phyloP scores from a whole-genome alignment of 2,329 filamentous ascomycete genomes.

The Venturia pyrina region DNA sequence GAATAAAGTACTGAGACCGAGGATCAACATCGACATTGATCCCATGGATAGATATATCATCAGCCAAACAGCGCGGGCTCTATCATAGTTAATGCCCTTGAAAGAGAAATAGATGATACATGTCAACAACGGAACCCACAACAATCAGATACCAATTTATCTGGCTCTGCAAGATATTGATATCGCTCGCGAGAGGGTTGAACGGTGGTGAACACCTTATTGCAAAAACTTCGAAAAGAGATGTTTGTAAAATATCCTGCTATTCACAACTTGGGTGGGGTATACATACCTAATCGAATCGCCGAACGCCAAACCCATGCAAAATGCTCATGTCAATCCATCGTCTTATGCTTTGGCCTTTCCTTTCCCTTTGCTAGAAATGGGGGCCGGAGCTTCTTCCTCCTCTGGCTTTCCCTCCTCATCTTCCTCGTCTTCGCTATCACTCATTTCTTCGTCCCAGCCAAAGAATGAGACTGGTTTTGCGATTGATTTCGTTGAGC shows the following conservation, averaged over 20 bases:
- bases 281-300: neutral
- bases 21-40: too few relatives aligned
- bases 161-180: neutral
- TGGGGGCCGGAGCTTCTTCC: conserved; percentile 8
- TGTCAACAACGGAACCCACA: too few relatives aligned
- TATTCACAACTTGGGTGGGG: neutral
- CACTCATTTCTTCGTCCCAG: conserved; percentile 60
- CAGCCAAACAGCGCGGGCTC: too few relatives aligned
- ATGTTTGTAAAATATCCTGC: neutral
- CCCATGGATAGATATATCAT: too few relatives aligned
- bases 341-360: neutral
- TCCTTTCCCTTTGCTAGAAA: conserved; percentile 6
- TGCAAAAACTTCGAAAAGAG: neutral
- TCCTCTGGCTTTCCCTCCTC: conserved; percentile 15
- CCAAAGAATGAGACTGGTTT: conserved; percentile 52
- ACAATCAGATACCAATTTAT: too few relatives aligned
- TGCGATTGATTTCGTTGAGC: conserved; percentile 24
- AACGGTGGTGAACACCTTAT: neutral
- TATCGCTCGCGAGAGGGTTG: neutral
- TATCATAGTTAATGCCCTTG: too few relatives aligned
- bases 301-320: conserved; percentile 3
- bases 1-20: too few relatives aligned
- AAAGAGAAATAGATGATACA: too few relatives aligned
- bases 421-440: conserved; percentile 37
- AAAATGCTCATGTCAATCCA: neutral